Percentiles rank a stretch among this genome's conserved stretches.
Evolutionary conservation across 2,329 filamentous ascomycete genomes (phyloP).

Genomic region (Calycina herbarum): DNA sequence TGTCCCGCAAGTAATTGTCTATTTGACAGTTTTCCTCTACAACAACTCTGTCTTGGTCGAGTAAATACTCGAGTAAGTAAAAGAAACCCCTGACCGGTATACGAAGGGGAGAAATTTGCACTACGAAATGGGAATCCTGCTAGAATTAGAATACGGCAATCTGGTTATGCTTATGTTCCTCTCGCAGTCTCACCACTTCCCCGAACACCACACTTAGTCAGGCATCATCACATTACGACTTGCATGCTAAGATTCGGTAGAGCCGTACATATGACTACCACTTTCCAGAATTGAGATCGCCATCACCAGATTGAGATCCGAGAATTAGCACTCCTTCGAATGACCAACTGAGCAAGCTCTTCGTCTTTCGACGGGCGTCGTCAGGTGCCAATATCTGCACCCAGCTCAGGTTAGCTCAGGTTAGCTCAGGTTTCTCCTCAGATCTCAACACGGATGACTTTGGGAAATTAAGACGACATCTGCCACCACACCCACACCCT

Average conservation of each 20-base stretch:
- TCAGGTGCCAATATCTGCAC: background rate
- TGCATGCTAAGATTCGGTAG: background rate
- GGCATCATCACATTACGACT: background rate
- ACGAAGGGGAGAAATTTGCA: background rate
- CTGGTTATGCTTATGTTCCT: background rate
- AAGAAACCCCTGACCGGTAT: background rate
- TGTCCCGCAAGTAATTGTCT: background rate
- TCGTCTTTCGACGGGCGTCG: background rate
- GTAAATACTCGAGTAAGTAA: background rate
- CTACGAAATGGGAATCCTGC: background rate
- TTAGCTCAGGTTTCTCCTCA: background rate
- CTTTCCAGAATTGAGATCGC: background rate
- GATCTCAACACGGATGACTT: background rate
- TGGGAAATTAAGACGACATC: too few species aligned
- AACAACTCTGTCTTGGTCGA: background rate
- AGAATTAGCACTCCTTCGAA: too few species aligned
- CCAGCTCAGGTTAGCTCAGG: background rate
- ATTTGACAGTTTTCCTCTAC: background rate
- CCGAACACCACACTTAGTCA: background rate
- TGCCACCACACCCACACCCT: background rate
- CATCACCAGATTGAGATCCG: background rate
- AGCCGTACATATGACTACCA: background rate
- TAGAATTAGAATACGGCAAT: background rate
- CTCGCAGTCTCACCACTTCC: background rate
- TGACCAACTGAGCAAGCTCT: too few species aligned